A percentile compares a stretch with the other conserved stretches of the same genome.
Evolutionary conservation across 129 eudicot species (phyloP).

Genomic region (Heracleum sosnowskyi): DNA sequence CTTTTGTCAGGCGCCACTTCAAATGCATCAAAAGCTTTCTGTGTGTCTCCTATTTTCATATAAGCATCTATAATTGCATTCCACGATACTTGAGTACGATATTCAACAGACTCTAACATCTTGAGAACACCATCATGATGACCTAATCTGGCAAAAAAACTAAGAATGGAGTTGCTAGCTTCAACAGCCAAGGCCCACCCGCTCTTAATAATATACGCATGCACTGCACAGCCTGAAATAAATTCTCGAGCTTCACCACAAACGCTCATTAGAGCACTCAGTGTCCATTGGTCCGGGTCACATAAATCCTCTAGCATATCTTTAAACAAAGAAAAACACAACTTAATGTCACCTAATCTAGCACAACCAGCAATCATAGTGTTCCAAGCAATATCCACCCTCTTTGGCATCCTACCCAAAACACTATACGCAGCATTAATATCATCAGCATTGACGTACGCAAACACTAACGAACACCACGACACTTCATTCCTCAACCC

Average conservation of each 20-base stretch:
- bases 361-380: constrained; percentile 64
- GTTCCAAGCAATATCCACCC: constrained; percentile 61
- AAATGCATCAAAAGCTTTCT: constrained; percentile 39
- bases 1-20: constrained; percentile 47
- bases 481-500: constrained; percentile 46
- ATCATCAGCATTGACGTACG: constrained; percentile 44
- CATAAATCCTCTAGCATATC: constrained; percentile 43
- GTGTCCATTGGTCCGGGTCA: constrained; percentile 61
- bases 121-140: constrained; percentile 40
- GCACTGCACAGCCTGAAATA: constrained; percentile 40
- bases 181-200: constrained; percentile 67
- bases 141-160: constrained; percentile 36
- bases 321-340: constrained; percentile 47
- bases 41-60: constrained; percentile 58
- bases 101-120: constrained; percentile 30
- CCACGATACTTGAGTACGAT: constrained; percentile 55
- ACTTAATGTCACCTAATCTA: constrained; percentile 25
- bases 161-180: constrained; percentile 56
- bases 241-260: constrained; percentile 39
- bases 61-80: constrained; percentile 69
- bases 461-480: constrained; percentile 76
- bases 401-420: constrained; percentile 48
- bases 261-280: constrained; percentile 60
- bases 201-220: constrained; percentile 35
- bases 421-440: constrained; percentile 35